Conservation (phyloP, 169 alveolate species). For the Besnoitia besnoiti region DNA sequence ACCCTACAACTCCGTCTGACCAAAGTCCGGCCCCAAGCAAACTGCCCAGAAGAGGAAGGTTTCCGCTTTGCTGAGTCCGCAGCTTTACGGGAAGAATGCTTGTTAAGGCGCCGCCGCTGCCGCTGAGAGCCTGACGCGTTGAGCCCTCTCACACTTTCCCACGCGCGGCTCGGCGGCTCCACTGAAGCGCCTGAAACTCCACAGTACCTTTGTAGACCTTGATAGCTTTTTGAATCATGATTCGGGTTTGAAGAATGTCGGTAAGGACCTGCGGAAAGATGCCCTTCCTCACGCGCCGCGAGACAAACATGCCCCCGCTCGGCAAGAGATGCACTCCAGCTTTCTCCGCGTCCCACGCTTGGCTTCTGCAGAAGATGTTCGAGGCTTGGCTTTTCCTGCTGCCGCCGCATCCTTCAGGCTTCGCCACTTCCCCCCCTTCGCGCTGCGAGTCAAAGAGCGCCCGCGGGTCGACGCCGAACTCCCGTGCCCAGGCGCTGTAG, state of each 20-base stretch:
- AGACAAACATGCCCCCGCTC: constrained; percentile 64
- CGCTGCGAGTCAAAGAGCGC: not conserved
- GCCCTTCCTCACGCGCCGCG: constrained; percentile 78
- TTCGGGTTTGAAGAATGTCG: constrained; percentile 82
- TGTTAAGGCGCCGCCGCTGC: no score
- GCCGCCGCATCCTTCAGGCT: not conserved
- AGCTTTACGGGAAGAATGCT: no score
- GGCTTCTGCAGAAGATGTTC: constrained; percentile 33
- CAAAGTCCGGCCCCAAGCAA: no score
- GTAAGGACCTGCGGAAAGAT: constrained; percentile 89
- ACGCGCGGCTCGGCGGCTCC: no score
- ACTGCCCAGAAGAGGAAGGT: no score
- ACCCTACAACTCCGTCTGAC: no score
- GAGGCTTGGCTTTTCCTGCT: constrained; percentile 6
- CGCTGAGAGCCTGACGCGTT: no score
- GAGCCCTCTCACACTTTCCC: no score
- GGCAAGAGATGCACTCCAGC: constrained; percentile 59
- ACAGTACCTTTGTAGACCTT: constrained; percentile 56
- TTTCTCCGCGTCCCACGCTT: constrained; percentile 13
- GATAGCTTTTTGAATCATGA: constrained; percentile 74
- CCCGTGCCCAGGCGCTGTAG: not conserved
- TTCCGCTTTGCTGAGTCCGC: no score
- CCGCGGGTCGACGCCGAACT: not conserved
- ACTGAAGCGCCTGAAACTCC: no score
- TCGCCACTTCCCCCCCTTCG: not conserved